Conservation (phyloP, 2,329 filamentous ascomycete species). For the Hypoxylon rubiginosum region DNA sequence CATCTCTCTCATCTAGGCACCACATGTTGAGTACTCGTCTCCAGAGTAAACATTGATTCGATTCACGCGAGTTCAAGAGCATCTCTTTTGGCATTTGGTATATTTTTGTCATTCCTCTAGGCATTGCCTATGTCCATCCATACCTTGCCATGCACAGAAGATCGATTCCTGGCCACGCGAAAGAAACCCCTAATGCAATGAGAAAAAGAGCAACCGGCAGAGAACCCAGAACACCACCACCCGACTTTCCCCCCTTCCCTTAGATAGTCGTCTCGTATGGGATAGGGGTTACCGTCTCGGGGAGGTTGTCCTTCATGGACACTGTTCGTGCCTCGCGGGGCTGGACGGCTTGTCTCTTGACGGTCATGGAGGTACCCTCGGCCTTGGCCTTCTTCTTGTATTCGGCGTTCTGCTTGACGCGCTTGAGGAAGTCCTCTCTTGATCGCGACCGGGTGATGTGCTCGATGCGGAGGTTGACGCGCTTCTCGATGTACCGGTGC, state of each 20-base stretch:
- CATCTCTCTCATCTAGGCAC: background rate
- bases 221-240: conserved; percentile 48
- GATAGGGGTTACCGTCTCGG: conserved; percentile 91
- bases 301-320: conserved; percentile 83
- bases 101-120: conserved; percentile 48
- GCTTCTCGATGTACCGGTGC: conserved; percentile 99
- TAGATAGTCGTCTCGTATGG: conserved; percentile 98
- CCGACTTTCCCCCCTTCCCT: conserved; percentile 15
- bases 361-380: conserved; percentile 85
- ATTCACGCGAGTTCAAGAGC: conserved; percentile 11
- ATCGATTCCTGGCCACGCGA: conserved; percentile 48
- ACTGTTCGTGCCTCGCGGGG: conserved; percentile 87
- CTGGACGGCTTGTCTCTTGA: conserved; percentile 89
- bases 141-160: conserved; percentile 48
- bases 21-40: background rate
- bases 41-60: background rate
- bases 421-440: conserved; percentile 94
- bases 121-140: conserved; percentile 46
- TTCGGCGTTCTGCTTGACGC: conserved; percentile 96
- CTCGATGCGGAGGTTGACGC: conserved; percentile 98
- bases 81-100: conserved; percentile 45
- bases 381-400: conserved; percentile 94
- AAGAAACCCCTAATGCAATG: conserved; percentile 51
- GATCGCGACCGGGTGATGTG: conserved; percentile 96
- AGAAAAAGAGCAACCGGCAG: conserved; percentile 51